Base-by-base conservation (phyloP, 371 early-diverging fungal genomes). In the Hamiltosporidium tvaerminnensis region DNA sequence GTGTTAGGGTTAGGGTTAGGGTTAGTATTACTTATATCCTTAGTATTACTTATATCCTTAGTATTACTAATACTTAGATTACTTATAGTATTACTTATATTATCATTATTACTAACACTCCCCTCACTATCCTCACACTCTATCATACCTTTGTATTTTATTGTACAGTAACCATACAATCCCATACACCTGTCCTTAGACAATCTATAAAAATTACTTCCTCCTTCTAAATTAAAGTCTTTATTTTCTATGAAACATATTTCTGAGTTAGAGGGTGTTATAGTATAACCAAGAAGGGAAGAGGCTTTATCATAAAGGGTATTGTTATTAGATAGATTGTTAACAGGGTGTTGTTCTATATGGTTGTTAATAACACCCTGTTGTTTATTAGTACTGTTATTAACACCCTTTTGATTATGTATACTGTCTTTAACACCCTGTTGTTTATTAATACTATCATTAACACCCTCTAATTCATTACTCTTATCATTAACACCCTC, bases 381-480 rank as follows among this genome's bases (percentile, higher is more conserved):
- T 85, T 82, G 82, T 82, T 49, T 83, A 81, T 41, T 89, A 86
- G 73, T 92, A 90, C 0, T 91, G 90, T 30, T 91, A 83, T 41
- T 64, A 76, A 75, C 85, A 86, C 62, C 83, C 82, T 50, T 7
- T 2, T 4, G 32, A 3, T 14, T 2, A 35, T 52, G 12, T 4
- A 30, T 53, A 90, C 91, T 82, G 87, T 84, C 10, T 82, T 67
- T 38, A 85, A 83, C 64, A 16, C 49, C 12, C 9, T 33, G 4
- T 5, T 59, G 12, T 39, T 61, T 10, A 66, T 84, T 82, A 2
- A 91, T 90, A 74, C 87, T 88, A 81, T 88, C n/a, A n/a, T n/a
- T n/a, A n/a, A n/a, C n/a, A n/a, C 89, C 58, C 86, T 84, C 9
- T 90, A 82, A 3, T 82, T 81, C 37, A 90, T 64, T 74, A 83